Conservation (phyloP, 208 protist genomes). For the Leishmania gerbilli region DNA sequence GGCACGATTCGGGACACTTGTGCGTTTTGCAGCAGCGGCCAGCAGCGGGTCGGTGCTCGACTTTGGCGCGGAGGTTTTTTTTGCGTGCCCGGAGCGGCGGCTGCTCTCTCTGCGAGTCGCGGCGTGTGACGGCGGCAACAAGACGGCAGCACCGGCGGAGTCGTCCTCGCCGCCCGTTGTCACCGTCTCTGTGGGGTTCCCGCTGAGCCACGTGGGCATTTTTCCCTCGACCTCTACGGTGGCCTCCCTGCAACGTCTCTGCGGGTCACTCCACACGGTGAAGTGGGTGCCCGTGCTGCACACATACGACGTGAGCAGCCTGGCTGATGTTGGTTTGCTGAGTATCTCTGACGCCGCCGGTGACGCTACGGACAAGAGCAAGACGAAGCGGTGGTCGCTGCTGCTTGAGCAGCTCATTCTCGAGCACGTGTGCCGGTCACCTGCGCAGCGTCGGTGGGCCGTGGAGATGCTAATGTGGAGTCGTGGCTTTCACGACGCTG, state of each 20-base stretch:
- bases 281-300: conserved; percentile 45
- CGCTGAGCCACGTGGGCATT: conserved; percentile 34
- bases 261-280: conserved; percentile 33
- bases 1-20: conserved; percentile 22
- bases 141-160: neutral
- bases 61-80: conserved; percentile 82
- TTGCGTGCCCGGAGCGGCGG: conserved; percentile 57
- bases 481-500: conserved; percentile 13
- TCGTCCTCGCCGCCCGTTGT: neutral
- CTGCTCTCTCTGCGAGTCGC: conserved; percentile 6
- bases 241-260: conserved; percentile 23
- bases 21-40: conserved; percentile 39
- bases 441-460: conserved; percentile 22
- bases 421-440: conserved; percentile 21
- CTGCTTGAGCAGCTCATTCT: conserved; percentile 29
- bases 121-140: conserved; percentile 7
- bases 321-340: conserved; percentile 36
- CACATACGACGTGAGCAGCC: conserved; percentile 34
- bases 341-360: conserved; percentile 1
- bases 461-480: conserved; percentile 29
- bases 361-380: neutral
- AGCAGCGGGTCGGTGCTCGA: conserved; percentile 40
- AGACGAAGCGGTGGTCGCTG: conserved; percentile 3
- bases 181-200: conserved; percentile 40
- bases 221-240: conserved; percentile 41